Percentiles rank a stretch among this genome's conserved stretches.
phyloP scores from a whole-genome alignment of 352 stramenopile species.

The Globisporangium paddicum region DNA sequence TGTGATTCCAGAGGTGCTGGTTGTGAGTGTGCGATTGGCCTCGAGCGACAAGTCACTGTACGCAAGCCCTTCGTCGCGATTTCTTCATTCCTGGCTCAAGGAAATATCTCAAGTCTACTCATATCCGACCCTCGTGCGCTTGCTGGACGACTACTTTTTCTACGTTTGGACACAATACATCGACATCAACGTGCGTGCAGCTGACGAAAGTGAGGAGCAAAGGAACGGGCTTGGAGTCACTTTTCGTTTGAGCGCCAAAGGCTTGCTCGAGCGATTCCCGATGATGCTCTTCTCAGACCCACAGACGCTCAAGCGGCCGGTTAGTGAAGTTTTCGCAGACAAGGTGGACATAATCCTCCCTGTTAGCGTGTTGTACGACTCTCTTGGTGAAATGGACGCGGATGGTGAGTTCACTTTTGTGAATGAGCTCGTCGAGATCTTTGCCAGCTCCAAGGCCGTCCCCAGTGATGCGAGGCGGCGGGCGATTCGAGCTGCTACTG shows the following conservation, averaged over 20 bases:
- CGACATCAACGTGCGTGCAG: slow-evolving; percentile 1
- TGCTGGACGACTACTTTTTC: slow-evolving; percentile 69
- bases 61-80: slow-evolving; percentile 20
- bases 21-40: slow-evolving; percentile 44
- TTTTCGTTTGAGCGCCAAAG: slow-evolving; percentile 14
- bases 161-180: slow-evolving; percentile 42
- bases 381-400: slow-evolving; percentile 15
- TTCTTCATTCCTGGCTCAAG: slow-evolving; percentile 40
- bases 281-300: slow-evolving; percentile 14
- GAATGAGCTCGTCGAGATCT: slow-evolving; percentile 18
- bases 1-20: slow-evolving; percentile 47
- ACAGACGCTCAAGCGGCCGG: background rate
- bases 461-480: background rate
- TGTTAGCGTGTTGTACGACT: slow-evolving; percentile 37
- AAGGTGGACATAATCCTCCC: slow-evolving; percentile 53
- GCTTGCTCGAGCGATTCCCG: slow-evolving; percentile 34
- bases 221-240: background rate
- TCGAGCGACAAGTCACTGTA: slow-evolving; percentile 33
- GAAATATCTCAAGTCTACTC: slow-evolving; percentile 41
- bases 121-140: slow-evolving; percentile 31
- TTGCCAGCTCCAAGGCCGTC: background rate
- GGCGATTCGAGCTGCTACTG: slow-evolving; percentile 14
- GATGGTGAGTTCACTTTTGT: slow-evolving; percentile 29
- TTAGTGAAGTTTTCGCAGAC: slow-evolving; percentile 13
- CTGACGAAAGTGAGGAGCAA: slow-evolving; percentile 15